phyloP scores from a whole-genome alignment of 176 grass and related monocot species.

The Echinochloa phyllopogon region DNA sequence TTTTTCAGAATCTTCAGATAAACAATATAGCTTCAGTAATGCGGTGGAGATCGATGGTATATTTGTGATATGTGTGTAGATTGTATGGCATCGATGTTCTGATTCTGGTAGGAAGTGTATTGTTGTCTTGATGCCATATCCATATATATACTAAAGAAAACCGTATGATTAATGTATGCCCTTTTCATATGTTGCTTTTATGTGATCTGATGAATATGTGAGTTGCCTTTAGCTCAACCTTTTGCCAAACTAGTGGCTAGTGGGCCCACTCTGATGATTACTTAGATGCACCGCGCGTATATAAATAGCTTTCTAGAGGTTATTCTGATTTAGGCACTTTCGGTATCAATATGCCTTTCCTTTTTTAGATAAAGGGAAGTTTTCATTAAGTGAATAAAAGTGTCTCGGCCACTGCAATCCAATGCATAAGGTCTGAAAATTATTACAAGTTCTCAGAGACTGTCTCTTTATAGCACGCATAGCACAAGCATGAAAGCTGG shows the following conservation, averaged over 20 bases:
- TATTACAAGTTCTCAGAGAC: too few relatives aligned
- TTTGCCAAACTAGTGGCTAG: conserved; percentile 7
- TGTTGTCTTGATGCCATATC: conserved; percentile 14
- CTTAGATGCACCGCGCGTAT: background rate
- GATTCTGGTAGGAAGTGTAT: background rate
- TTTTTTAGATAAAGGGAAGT: too few relatives aligned
- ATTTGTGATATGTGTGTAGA: background rate
- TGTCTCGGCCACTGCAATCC: too few relatives aligned
- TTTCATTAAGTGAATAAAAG: too few relatives aligned
- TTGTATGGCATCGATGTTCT: background rate
- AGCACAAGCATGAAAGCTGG: too few relatives aligned
- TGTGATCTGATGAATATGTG: conserved; percentile 4
- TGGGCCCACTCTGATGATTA: background rate
- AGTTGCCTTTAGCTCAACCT: background rate
- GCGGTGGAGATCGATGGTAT: background rate
- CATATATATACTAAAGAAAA: background rate
- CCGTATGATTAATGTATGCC: background rate
- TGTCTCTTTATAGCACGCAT: too few relatives aligned
- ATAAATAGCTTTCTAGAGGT: background rate
- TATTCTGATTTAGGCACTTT: conserved; percentile 23
- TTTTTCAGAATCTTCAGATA: conserved; percentile 6
- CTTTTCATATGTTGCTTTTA: background rate
- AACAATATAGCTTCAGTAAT: background rate
- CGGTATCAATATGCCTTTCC: conserved; percentile 1
- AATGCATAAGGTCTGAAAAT: too few relatives aligned